Evolutionary conservation across 1,284 basidiomycete genomes (phyloP), one percentile per base, ranked within the genome.

Genomic region (Cryptococcus sp.): DNA sequence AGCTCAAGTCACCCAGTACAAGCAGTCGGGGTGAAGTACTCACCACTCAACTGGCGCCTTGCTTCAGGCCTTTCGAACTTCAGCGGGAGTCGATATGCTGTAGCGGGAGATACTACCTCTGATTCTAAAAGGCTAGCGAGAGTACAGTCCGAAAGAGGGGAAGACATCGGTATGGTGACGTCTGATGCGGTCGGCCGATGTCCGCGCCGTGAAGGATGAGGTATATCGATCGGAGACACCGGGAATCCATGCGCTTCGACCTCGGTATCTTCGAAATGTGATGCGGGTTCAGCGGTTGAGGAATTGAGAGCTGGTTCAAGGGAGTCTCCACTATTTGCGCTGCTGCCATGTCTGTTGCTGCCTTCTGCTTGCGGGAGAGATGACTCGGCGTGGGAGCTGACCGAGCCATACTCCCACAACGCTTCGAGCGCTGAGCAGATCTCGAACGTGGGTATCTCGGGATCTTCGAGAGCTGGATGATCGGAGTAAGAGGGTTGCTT

Each of bases 331-430:
- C 41, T 37, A 6, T n/a, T 23, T 16, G 44, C 39, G 19, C 40
- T 19, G 22, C 17, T 16, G 11, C 13, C 34, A 6, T 52, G 29
- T n/a, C 38, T 15, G 17, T n/a, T 46, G 3, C 2, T 7, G 13
- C 29, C 13, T 10, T 34, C 13, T 7, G 29, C 29, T 34, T 13
- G 29, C 29, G 29, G 13, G 8, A 34, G 8, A 13, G 8, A 13
- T 34, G 29, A 34, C 29, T 34, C 29, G 7, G 49, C 54, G 8
- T 50, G 49, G 6, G 45, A 38, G 43, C 37, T 19, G 1, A 46
- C n/a, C 19, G 54, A 57, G 7, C 55, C 59, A 47, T 60, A 57
- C 29, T 57, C 59, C 59, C 59, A 60, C 34, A 60, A 39, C 16
- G 59, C 59, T 46, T 60, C 59, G 16, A 60, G 44, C 22, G 59